These are phyloP conservation scores for Spathaspora passalidarum DNA, from an alignment of 805 yeast species.

Conservation along the genomic window DNA sequence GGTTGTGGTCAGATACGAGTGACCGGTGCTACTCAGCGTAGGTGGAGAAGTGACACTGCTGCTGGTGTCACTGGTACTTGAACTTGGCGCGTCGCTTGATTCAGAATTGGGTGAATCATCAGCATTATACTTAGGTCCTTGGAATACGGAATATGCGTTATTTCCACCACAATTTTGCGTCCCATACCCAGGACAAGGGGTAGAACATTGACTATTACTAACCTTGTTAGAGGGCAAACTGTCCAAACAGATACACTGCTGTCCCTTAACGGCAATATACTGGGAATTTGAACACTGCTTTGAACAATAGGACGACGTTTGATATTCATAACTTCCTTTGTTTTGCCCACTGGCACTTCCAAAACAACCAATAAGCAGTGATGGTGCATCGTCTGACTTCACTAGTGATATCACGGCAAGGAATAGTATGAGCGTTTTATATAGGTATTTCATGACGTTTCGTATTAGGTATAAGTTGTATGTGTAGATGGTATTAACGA, in stretches of 20 bases:
- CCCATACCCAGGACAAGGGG: conserved; percentile 34
- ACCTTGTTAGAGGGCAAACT: conserved; percentile 22
- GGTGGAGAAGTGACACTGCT: not conserved
- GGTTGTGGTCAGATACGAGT: not conserved
- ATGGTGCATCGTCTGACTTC: not conserved
- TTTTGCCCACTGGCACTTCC: conserved; percentile 1
- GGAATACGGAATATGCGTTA: conserved; percentile 23
- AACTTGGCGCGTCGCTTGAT: not conserved
- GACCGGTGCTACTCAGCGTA: not conserved
- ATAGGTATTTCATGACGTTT: not conserved
- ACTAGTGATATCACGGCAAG: not conserved
- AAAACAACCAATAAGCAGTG: not conserved
- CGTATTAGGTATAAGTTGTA: no score
- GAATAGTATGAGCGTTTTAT: not conserved
- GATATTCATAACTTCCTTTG: conserved; percentile 23
- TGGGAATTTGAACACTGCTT: conserved; percentile 28
- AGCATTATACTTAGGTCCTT: conserved; percentile 17
- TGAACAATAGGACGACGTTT: conserved; percentile 29
- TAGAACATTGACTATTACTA: conserved; percentile 21
- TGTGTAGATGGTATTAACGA: no score
- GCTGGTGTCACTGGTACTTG: not conserved
- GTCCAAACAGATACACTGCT: conserved; percentile 37
- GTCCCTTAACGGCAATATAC: conserved; percentile 38
- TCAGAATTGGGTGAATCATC: conserved; percentile 3
- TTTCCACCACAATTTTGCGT: conserved; percentile 37